Evolutionary conservation across 208 protist genomes (phyloP), one percentile per base, ranked within the genome.

Genomic region (Acanthamoeba sp.): DNA sequence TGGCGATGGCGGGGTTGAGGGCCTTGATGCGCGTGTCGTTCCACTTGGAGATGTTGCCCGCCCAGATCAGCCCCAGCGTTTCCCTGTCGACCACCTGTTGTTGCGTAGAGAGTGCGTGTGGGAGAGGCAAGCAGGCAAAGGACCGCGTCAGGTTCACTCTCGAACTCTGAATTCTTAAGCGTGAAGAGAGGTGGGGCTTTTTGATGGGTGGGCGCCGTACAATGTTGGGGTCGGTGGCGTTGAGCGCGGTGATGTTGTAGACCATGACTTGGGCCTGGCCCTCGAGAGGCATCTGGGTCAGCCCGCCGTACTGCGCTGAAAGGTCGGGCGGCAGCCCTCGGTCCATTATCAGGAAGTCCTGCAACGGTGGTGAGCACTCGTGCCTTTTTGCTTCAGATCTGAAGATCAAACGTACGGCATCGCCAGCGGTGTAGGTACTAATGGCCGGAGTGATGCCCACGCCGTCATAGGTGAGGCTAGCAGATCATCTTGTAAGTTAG

Each of bases 341-440:
- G 40, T 87, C 78, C 78, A 40, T 87, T 45, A 59, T n/a, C 38
- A 87, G 1, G 22, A 87, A 87, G 32, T 87, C 78, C 78, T 87
- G 78, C 36, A 16, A 32, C 62, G 14, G 14, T 34, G 22, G 10
- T 27, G 7, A 27, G 7, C 12, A 64, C 24, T 27, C 24, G 22
- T 16, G 57, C 27, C 57, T n/a, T n/a, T n/a, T n/a, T n/a, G n/a
- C n/a, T n/a, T n/a, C n/a, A n/a, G n/a, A n/a, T n/a, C n/a, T n/a
- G n/a, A n/a, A n/a, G n/a, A n/a, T n/a, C n/a, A n/a, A n/a, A 55
- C 9, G 27, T 36, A 71, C 62, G 32, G 62, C 32, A 36, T 71
- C 12, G 62, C 62, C 62, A 38, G 34, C 7, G 27, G 9, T 38
- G 62, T 71, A 71, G 62, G 62, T 24, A 29, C 18, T 24, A 9